Conservation (phyloP, 768 basidiomycete genomes). For the Dentipellis fragilis region DNA sequence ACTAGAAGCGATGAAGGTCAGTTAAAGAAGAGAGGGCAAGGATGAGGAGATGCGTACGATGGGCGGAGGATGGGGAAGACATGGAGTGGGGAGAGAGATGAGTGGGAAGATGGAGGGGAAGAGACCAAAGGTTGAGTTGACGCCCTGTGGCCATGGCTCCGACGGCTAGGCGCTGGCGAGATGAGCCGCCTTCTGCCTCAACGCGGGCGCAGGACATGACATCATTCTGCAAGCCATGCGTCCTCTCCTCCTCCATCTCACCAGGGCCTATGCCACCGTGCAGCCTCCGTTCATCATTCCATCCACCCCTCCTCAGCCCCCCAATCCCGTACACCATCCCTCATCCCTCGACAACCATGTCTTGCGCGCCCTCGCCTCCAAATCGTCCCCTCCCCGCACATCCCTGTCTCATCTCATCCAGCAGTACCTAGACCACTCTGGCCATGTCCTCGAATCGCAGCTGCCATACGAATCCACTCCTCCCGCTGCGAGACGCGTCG, state of each 20-base stretch:
- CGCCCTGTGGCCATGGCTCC: background rate
- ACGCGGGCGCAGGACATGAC: background rate
- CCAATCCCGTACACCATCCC: background rate
- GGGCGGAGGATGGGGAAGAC: slow-evolving; percentile 4
- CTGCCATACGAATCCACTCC: slow-evolving; percentile 47
- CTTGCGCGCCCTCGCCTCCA: slow-evolving; percentile 4
- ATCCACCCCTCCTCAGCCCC: background rate
- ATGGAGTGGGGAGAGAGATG: background rate
- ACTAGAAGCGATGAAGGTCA: too few relatives aligned
- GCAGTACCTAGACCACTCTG: slow-evolving; percentile 33
- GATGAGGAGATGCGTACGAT: background rate
- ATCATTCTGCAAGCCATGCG: background rate
- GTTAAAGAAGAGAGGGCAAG: too few relatives aligned
- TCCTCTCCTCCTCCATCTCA: background rate
- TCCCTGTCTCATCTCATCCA: slow-evolving; percentile 26
- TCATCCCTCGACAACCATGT: slow-evolving; percentile 4
- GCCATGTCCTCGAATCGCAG: slow-evolving; percentile 29
- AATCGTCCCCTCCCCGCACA: background rate
- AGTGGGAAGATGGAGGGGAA: background rate
- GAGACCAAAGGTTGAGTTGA: background rate
- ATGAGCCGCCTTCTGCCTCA: too few relatives aligned
- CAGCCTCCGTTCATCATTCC: background rate
- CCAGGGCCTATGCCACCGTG: background rate
- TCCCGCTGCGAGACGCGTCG: slow-evolving; percentile 18
- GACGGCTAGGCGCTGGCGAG: too few relatives aligned